Conservation (phyloP, 179 eudicot species). For the Spinacia oleracea region DNA sequence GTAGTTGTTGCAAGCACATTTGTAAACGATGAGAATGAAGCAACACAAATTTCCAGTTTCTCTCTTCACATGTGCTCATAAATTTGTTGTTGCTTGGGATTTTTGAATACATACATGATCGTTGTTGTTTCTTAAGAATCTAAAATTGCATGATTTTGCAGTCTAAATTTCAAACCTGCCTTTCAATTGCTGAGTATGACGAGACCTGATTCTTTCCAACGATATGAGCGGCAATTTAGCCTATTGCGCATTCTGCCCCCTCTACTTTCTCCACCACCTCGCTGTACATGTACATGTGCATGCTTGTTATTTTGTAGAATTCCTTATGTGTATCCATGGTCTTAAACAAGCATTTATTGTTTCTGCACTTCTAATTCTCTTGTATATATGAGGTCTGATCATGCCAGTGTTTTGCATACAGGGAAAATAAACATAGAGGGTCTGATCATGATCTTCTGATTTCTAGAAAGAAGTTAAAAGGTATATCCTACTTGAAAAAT, state of each 20-base stretch:
- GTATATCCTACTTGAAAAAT: conserved; percentile 1
- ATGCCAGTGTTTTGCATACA: conserved; percentile 21
- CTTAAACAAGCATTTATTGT: not conserved
- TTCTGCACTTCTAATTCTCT: not conserved
- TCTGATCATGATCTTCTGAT: conserved; percentile 32
- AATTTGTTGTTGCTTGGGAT: not conserved
- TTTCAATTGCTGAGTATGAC: not conserved
- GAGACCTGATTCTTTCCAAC: not conserved
- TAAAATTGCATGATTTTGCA: not conserved
- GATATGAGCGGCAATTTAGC: not conserved
- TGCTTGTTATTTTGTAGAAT: not conserved
- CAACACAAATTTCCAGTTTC: not conserved
- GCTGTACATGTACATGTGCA: not conserved
- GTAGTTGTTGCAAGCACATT: not conserved
- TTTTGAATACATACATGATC: not conserved
- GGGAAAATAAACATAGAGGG: conserved; percentile 12
- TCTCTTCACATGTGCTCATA: not conserved
- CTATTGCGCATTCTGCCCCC: not conserved
- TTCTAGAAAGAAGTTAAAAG: not conserved
- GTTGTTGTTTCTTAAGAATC: not conserved
- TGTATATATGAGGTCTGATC: not conserved
- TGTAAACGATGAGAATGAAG: not conserved
- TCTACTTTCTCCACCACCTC: not conserved
- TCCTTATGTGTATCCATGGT: not conserved
- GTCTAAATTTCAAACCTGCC: not conserved